Base-by-base conservation (phyloP, 176 grass and related monocot species). In the Oryza officinalis region DNA sequence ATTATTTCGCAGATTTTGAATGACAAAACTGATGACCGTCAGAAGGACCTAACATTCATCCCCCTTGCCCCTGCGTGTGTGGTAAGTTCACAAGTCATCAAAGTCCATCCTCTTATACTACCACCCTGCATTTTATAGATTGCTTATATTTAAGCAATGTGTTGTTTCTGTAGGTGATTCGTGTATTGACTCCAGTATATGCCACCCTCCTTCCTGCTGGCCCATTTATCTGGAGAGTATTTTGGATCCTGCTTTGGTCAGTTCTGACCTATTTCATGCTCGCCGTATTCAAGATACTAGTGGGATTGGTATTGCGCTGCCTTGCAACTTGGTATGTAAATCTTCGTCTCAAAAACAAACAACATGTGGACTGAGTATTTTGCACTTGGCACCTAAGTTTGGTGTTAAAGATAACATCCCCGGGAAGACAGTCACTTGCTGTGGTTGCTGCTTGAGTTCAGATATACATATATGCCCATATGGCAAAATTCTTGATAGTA, bases 41-140 rank as follows among this genome's bases (percentile, higher is more conserved):
- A 90, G 64, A 93, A 99, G 78, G 96, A 99, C 75, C 91, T 99
- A 47, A 92, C 93, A 30, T 99, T 99, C 78, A 96, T 99, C 67
- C 96, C 96, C 40, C 89, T 99, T 79, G 96, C 96, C 32, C 96
- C 96, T 28, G 96, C 96, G 61, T 94, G 96, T 72, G 96, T 99
- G 78, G 93, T 99, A 93, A 31, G 83, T 72, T 50, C 8, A 70
- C 25, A 45, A 6, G 4, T 17, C 47, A n/a, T 5, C 52, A 38
- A 52, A 32, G 49, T 27, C 41, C 26, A 65, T 83, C 10, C 65
- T 84, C 18, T 79, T 40, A 76, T 73, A 13, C 37, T 67, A 20
- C 65, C 74, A 61, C 31, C 59, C 80, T 54, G 25, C 32, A 67
- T 69, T 69, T 91, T 33, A 27, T 46, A 47, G n/a, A 59, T 61